Conservation (phyloP, 75 land plant genomes). For the Pinus albicaulis region DNA sequence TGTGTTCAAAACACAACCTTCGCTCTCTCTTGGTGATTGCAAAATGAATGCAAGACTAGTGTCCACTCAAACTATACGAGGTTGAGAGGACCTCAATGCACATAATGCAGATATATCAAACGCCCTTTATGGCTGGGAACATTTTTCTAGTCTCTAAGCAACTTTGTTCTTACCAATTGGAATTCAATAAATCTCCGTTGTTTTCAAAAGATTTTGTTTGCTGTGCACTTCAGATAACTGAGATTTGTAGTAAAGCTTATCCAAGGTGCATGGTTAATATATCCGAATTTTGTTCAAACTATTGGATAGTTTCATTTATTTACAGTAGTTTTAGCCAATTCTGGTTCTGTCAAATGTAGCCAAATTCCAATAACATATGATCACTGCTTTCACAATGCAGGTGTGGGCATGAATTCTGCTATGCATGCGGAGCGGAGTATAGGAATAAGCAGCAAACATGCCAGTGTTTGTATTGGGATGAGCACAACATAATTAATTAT, state of each 20-base stretch:
- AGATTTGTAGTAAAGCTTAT: neutral
- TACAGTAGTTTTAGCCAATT: neutral
- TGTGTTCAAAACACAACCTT: neutral
- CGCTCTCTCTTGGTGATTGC: no score
- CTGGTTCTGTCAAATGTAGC: neutral
- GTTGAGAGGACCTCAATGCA: neutral
- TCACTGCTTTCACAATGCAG: conserved; percentile 25
- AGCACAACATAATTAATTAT: conserved; percentile 27
- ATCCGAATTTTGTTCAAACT: neutral
- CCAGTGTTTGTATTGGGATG: conserved; percentile 75
- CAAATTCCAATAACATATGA: neutral
- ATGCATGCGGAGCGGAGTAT: conserved; percentile 81
- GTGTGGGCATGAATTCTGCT: conserved; percentile 95
- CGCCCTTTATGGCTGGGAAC: neutral
- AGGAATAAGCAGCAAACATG: conserved; percentile 67
- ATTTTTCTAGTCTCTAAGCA: neutral
- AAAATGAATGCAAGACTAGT: neutral
- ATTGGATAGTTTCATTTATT: neutral
- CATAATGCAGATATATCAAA: neutral
- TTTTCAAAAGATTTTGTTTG: neutral
- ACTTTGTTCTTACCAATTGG: neutral
- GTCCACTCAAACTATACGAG: neutral
- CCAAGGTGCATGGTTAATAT: neutral
- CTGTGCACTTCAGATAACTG: neutral
- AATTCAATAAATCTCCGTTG: neutral